These are phyloP conservation scores for Phaeoacremonium minimum DNA, from an alignment of 2,329 filamentous ascomycete species.

Conservation along the genomic window DNA sequence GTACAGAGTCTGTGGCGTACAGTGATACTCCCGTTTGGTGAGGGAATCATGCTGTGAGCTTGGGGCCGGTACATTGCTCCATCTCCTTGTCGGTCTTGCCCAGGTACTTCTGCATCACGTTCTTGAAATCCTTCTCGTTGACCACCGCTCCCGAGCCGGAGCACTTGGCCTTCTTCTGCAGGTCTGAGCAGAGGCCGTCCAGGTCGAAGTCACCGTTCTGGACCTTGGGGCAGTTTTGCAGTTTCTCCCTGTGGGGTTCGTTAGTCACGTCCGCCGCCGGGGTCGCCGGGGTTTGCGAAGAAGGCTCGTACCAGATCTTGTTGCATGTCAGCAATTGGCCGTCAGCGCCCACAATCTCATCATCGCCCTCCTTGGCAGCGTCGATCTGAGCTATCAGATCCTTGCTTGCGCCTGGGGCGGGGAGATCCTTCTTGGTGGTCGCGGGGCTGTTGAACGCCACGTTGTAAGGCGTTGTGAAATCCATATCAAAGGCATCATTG, in stretches of 20 bases:
- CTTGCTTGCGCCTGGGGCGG: too few relatives aligned
- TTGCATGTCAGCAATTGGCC: conserved; percentile 74
- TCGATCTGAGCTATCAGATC: conserved; percentile 78
- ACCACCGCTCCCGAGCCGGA: conserved; percentile 88
- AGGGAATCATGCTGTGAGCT: too few relatives aligned
- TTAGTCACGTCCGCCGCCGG: conserved; percentile 33
- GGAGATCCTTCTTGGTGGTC: conserved; percentile 45
- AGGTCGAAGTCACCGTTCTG: conserved; percentile 90
- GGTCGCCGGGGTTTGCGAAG: too few relatives aligned
- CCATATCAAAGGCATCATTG: conserved; percentile 75
- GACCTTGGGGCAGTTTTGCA: conserved; percentile 83
- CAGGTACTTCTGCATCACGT: conserved; percentile 64
- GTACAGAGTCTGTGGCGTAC: too few relatives aligned
- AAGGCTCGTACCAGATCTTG: conserved; percentile 75
- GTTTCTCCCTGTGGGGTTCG: conserved; percentile 66
- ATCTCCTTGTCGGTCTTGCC: conserved; percentile 25
- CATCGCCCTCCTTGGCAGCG: conserved; percentile 66
- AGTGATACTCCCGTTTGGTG: too few relatives aligned
- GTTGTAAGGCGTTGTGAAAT: conserved; percentile 80
- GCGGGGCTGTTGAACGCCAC: conserved; percentile 45
- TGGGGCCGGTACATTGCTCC: conserved; percentile 3
- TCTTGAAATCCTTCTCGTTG: conserved; percentile 82
- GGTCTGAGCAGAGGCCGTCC: conserved; percentile 85
- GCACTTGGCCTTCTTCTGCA: conserved; percentile 94
- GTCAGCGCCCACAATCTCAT: conserved; percentile 47